phyloP scores from a whole-genome alignment of 2,329 filamentous ascomycete genomes.

The Aspergillus novoparasiticus region DNA sequence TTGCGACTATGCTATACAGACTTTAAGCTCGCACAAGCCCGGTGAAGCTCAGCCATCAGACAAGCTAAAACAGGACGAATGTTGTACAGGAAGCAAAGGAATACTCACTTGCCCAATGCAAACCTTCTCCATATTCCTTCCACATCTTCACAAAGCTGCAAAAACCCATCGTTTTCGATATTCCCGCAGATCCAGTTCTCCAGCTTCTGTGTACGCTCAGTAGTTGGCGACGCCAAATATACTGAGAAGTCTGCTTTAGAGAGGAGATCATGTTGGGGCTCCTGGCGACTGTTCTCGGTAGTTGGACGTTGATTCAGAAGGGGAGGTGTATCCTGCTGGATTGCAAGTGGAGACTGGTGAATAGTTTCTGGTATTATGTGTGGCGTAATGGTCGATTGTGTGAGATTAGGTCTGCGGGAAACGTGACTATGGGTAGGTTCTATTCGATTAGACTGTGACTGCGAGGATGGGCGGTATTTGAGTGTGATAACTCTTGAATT shows the following conservation, averaged over 20 bases:
- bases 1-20: neutral
- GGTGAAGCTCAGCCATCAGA: neutral
- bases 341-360: neutral
- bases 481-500: neutral
- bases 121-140: conserved; percentile 45
- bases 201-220: conserved; percentile 36
- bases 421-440: neutral
- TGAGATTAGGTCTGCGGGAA: neutral
- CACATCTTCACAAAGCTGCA: conserved; percentile 43
- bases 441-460: neutral
- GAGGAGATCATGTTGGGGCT: neutral
- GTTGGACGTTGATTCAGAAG: neutral
- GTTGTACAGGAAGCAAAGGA: neutral
- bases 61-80: neutral
- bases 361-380: neutral
- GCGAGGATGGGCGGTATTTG: neutral
- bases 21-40: too few species aligned
- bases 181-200: conserved; percentile 46
- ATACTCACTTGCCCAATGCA: conserved; percentile 35
- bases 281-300: neutral
- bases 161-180: conserved; percentile 45
- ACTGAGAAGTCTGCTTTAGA: conserved; percentile 30
- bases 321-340: neutral
- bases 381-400: neutral
- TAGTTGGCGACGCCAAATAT: conserved; percentile 33